phyloP scores from a whole-genome alignment of 176 grass and related monocot species.

The bread wheat (Triticum aestivum) region DNA sequence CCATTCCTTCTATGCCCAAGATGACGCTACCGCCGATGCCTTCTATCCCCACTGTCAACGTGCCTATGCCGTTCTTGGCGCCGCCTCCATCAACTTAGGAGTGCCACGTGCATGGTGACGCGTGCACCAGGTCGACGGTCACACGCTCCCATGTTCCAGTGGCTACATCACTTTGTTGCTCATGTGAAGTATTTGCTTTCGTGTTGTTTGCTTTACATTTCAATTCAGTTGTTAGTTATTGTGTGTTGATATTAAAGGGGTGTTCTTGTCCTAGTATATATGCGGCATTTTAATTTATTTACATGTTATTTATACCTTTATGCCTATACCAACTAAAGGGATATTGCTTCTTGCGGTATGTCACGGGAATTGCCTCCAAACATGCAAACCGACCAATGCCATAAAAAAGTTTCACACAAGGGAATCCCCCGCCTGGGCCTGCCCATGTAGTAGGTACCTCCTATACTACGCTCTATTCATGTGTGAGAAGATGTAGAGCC shows the following conservation, averaged over 20 bases:
- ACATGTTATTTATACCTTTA: too few relatives aligned
- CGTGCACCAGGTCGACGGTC: not conserved
- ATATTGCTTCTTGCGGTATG: too few relatives aligned
- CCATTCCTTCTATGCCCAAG: not conserved
- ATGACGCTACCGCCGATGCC: slow-evolving; percentile 6
- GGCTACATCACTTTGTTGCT: not conserved
- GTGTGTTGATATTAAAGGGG: not conserved
- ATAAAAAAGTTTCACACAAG: too few relatives aligned
- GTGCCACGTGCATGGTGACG: not conserved
- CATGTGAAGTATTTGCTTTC: not conserved
- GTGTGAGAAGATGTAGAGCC: too few relatives aligned
- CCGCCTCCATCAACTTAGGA: slow-evolving; percentile 21
- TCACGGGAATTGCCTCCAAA: too few relatives aligned
- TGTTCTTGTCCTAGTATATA: not conserved
- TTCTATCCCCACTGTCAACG: slow-evolving; percentile 4
- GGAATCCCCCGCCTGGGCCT: too few relatives aligned
- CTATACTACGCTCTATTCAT: too few relatives aligned
- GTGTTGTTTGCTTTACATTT: not conserved
- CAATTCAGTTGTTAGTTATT: not conserved
- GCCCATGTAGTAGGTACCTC: too few relatives aligned
- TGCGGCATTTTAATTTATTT: not conserved
- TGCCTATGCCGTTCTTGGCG: slow-evolving; percentile 15
- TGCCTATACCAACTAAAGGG: too few relatives aligned
- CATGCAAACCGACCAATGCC: too few relatives aligned
- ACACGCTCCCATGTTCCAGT: not conserved